A percentile compares a stretch with the other conserved stretches of the same genome.
Conservation (phyloP, 202 grass and related monocot genomes). For the Schoenoplectus tabernaemontani region DNA sequence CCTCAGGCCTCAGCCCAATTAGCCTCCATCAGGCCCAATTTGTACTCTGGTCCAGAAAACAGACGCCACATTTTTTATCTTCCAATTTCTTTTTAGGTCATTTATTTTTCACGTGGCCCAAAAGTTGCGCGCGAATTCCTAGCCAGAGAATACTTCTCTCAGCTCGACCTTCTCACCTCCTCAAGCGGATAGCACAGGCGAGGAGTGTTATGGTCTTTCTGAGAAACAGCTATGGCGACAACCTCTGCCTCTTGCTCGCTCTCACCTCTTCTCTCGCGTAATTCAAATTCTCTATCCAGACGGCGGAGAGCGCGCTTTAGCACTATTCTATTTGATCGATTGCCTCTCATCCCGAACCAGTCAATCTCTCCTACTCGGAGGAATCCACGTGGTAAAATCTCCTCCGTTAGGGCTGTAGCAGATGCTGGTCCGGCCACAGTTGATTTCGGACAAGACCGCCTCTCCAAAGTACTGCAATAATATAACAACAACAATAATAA, state of each 20-base stretch:
- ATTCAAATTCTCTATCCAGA: constrained; percentile 10
- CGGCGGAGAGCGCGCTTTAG: neutral
- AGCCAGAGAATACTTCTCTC: neutral
- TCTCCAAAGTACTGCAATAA: constrained; percentile 42
- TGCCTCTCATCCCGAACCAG: neutral
- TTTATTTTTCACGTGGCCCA: constrained; percentile 7
- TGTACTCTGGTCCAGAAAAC: neutral
- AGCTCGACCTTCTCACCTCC: neutral
- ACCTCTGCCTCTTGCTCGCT: neutral
- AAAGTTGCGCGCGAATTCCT: neutral
- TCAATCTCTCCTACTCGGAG: neutral
- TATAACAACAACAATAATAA: neutral
- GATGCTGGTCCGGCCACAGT: constrained; percentile 24
- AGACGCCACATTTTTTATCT: neutral
- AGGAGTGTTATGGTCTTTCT: neutral
- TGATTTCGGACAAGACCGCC: constrained; percentile 54
- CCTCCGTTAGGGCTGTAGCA: constrained; percentile 22
- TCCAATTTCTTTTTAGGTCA: neutral
- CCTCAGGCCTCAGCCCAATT: neutral
- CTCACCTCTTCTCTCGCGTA: constrained; percentile 2
- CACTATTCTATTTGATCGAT: neutral
- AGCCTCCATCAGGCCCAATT: neutral
- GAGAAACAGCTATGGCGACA: constrained; percentile 18
- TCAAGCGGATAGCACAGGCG: neutral
- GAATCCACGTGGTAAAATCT: neutral